Evolutionary conservation across 805 yeast species (phyloP).

Genomic region (Spathaspora sp.): DNA sequence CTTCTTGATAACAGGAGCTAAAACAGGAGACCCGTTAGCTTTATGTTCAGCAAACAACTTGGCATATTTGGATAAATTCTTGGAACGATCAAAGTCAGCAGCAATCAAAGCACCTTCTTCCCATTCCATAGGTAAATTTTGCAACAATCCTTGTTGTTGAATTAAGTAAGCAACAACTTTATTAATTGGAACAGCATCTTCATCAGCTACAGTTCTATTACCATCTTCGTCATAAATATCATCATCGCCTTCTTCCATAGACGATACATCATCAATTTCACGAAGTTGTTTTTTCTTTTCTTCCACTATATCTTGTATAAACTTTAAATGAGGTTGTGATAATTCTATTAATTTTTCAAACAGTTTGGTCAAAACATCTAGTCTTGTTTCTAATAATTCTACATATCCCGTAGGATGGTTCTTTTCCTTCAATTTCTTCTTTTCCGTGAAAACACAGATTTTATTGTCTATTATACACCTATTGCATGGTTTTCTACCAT

Average conservation of each 20-base stretch:
- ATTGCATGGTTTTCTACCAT: slow-evolving; percentile 59
- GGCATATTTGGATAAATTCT: slow-evolving; percentile 22
- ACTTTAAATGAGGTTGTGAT: slow-evolving; percentile 26
- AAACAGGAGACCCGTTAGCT: not conserved
- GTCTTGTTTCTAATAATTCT: slow-evolving; percentile 57
- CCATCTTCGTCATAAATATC: not conserved
- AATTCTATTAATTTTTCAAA: slow-evolving; percentile 39
- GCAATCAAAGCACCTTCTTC: slow-evolving; percentile 42
- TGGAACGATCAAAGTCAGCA: slow-evolving; percentile 25
- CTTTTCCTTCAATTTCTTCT: slow-evolving; percentile 52
- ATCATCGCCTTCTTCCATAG: not conserved
- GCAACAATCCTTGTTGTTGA: slow-evolving; percentile 35
- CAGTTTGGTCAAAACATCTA: slow-evolving; percentile 49
- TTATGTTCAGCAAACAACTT: slow-evolving; percentile 32
- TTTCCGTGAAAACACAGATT: slow-evolving; percentile 56
- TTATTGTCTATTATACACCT: slow-evolving; percentile 54
- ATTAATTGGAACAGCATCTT: slow-evolving; percentile 38
- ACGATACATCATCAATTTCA: not conserved
- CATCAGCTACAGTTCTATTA: slow-evolving; percentile 4
- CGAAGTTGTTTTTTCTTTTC: not conserved
- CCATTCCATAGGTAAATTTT: slow-evolving; percentile 42
- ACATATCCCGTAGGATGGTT: slow-evolving; percentile 58
- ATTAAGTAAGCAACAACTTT: slow-evolving; percentile 43
- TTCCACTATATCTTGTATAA: slow-evolving; percentile 17
- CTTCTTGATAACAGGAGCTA: not conserved